Evolutionary conservation across 2,329 filamentous ascomycete species (phyloP), one percentile per base, ranked within the genome.

Genomic region (Fusarium subglutinans): DNA sequence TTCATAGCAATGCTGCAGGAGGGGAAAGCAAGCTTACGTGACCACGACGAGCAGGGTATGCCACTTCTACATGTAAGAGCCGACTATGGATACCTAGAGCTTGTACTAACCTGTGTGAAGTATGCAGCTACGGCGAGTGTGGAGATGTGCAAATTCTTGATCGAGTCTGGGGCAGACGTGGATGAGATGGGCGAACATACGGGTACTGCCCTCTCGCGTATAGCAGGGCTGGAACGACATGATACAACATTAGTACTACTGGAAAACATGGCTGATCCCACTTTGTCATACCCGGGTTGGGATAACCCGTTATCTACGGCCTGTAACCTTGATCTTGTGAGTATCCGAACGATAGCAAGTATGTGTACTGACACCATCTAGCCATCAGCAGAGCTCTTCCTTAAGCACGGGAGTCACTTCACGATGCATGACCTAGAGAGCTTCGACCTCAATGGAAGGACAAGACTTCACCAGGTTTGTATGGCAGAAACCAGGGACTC

Each of bases 11-110:
- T 73, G 33, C 18, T 73, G 3, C 22, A n/a, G 2, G 24, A 66
- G 6, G 66, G 71, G 0, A 72, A 73, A 20, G 66, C 66, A n/a
- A 73, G 57, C 14, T 26, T 73, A 2, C 59, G 66, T 3, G 69
- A 73, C 6, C 69, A 73, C 8, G 69, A 73, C 38, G 69, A 73
- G 17, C 53, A 69, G 22, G 71, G 71, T 0, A 63, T 58, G 65
- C 54, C 60, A 2, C 66, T 73, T 33, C 18, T 73, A 47, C 71
- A 73, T 11, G 69, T 73, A 30, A 37, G 30, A 14, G 3, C 6
- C 3, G 1, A 4, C 8, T 22, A 7, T 30, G 18, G 2, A 5
- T 15, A 9, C 20, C 5, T 2, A 8, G 35, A 22, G 1, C 22
- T 17, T 22, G 1, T 22, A 4, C 28, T 54, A 6, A 43, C 14